Evolutionary conservation across 2,329 filamentous ascomycete species (phyloP), one percentile per base, ranked within the genome.

Genomic region (Thyridium curvatum): DNA sequence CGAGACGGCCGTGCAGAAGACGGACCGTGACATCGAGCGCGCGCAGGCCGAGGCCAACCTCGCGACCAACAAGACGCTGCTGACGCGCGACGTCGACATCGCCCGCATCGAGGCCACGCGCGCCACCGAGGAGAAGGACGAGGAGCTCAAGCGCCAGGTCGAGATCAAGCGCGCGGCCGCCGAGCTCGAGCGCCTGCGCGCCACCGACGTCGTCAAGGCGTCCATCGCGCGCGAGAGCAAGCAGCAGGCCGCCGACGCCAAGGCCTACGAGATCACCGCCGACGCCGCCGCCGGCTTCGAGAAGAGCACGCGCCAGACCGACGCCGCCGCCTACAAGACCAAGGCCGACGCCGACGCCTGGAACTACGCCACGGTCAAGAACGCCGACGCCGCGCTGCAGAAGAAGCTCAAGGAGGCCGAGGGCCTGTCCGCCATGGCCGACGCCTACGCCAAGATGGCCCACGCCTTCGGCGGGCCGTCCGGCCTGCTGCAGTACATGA

Each of bases 1-100:
- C 47, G 81, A 87, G 51, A 94, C 87, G 1, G 86, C 86, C 2
- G 85, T 93, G 2, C 75, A 86, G 44, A 88, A 91, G 66, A 93
- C 87, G 1, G 81, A 91, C 56, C 81, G 86, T 36, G 88, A 91
- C 55, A 82, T 84, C 34, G 86, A 93, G 64, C 86, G 87, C 45
- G 84, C 86, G 3, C 64, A 75, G 34, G 88, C 88, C 32, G 86
- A 93, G 55, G 84, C 86, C 10, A 79, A 80, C 39, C 75, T 94
- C 38, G 76, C 79, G 30, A 86, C 82, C 14, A 74, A 79, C 48
- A 80, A 89, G 61, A 84, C 86, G 2, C 73, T 75, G 37, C 81
- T 93, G 42, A 74, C 79, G 48, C 77, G 83, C 29, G 82, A 87
- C 46, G 79, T 93, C 36, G 79, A 87, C 35, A 78, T 94, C 39